phyloP scores from a whole-genome alignment of 1,139 yeast genomes.

The Yamadazyma diospyri region DNA sequence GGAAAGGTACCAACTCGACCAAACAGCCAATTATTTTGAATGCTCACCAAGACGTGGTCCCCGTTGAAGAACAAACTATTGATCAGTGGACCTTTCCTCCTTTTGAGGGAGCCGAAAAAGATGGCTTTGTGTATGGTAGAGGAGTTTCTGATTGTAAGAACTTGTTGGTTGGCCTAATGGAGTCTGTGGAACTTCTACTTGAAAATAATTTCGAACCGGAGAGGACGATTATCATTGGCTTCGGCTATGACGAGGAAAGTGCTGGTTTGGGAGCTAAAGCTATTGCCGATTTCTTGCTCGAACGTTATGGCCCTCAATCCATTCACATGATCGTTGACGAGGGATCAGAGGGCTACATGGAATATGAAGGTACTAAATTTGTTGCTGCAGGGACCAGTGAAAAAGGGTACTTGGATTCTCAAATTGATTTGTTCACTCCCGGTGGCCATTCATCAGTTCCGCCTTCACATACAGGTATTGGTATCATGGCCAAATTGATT shows the following conservation, averaged over 20 bases:
- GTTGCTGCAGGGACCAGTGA: slow-evolving; percentile 55
- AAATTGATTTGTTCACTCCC: slow-evolving; percentile 38
- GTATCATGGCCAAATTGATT: slow-evolving; percentile 40
- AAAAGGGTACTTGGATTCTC: slow-evolving; percentile 42
- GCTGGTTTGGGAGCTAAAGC: slow-evolving; percentile 36
- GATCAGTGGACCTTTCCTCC: slow-evolving; percentile 45
- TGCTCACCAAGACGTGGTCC: slow-evolving; percentile 55
- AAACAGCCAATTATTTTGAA: slow-evolving; percentile 42
- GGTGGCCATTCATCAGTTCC: slow-evolving; percentile 53
- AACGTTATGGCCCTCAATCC: slow-evolving; percentile 39
- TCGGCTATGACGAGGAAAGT: slow-evolving; percentile 51
- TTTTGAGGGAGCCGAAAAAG: slow-evolving; percentile 42
- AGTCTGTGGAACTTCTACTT: slow-evolving; percentile 39
- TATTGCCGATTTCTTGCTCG: slow-evolving; percentile 28
- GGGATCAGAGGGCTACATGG: slow-evolving; percentile 34
- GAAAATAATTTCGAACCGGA: slow-evolving; percentile 34
- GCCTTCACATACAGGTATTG: slow-evolving; percentile 46
- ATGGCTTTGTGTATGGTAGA: slow-evolving; percentile 40
- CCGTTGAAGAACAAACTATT: slow-evolving; percentile 39
- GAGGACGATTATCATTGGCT: slow-evolving; percentile 42
- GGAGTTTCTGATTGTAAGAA: slow-evolving; percentile 48
- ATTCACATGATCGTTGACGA: slow-evolving; percentile 45
- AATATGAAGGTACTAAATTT: slow-evolving; percentile 41
- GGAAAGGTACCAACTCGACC: slow-evolving; percentile 28
- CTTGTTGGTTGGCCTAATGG: slow-evolving; percentile 39